These are phyloP conservation scores for Torrubiellomyces zombiae DNA, from an alignment of 2,329 filamentous ascomycete genomes.

Conservation along the genomic window DNA sequence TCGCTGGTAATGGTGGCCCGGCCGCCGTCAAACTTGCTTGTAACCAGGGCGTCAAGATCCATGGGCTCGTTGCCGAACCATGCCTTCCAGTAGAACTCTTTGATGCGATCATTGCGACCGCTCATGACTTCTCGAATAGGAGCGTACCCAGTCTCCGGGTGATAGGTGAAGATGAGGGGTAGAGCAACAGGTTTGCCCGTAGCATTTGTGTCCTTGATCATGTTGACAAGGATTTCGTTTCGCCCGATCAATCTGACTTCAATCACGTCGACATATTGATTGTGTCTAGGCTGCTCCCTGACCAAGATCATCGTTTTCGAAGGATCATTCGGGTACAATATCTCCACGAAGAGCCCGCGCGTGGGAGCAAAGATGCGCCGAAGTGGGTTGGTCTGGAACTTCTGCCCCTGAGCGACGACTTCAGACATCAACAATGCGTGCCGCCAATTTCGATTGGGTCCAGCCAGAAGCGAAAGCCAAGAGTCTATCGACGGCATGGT, in stretches of 20 bases:
- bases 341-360: conserved; percentile 78
- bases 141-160: conserved; percentile 91
- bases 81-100: conserved; percentile 96
- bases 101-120: conserved; percentile 90
- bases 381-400: conserved; percentile 95
- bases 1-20: conserved; percentile 74
- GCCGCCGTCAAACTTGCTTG: conserved; percentile 80
- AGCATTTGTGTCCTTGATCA: conserved; percentile 87
- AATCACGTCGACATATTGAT: conserved; percentile 76
- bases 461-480: conserved; percentile 81
- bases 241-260: conserved; percentile 61
- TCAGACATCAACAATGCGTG: conserved; percentile 90
- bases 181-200: conserved; percentile 68
- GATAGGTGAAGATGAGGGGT: conserved; percentile 79
- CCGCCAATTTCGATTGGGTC: conserved; percentile 75
- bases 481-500: conserved; percentile 62
- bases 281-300: conserved; percentile 71
- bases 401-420: conserved; percentile 84
- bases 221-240: conserved; percentile 70
- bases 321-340: conserved; percentile 65
- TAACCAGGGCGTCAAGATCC: conserved; percentile 71
- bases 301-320: conserved; percentile 72
- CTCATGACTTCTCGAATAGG: conserved; percentile 96
- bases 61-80: conserved; percentile 86
- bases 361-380: conserved; percentile 77